Conservation (phyloP, 805 yeast genomes). For the Saturnispora gosingensis region DNA sequence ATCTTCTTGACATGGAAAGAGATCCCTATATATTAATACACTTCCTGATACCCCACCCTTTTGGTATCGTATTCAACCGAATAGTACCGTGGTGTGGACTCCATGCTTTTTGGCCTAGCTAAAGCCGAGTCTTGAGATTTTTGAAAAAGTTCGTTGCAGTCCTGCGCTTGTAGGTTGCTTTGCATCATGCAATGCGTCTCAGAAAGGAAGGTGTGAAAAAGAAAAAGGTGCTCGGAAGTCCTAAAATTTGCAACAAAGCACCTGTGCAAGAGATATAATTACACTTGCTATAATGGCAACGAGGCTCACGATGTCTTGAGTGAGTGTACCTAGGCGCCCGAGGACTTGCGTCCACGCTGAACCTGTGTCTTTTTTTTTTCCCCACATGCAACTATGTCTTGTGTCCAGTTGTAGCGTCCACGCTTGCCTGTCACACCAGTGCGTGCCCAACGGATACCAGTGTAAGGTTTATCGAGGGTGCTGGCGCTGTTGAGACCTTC, state of each 20-base stretch:
- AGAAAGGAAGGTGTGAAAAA: not conserved
- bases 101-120: not conserved
- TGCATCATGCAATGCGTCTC: not conserved
- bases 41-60: not conserved
- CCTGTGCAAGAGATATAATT: too few relatives aligned
- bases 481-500: too few relatives aligned
- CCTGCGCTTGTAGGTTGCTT: not conserved
- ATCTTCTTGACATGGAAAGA: not conserved
- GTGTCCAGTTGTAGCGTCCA: too few relatives aligned
- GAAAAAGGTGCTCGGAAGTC: not conserved
- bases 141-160: not conserved
- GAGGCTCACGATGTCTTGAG: too few relatives aligned
- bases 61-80: not conserved
- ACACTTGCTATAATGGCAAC: too few relatives aligned
- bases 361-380: too few relatives aligned
- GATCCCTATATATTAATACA: not conserved
- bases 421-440: too few relatives aligned
- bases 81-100: not conserved
- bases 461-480: too few relatives aligned
- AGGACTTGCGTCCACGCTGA: too few relatives aligned
- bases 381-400: too few relatives aligned
- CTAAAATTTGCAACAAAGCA: not conserved
- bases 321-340: too few relatives aligned
- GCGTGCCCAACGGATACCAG: too few relatives aligned
- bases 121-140: not conserved